These are phyloP conservation scores for Agrocybe praecox DNA, from an alignment of 768 basidiomycete species.

Conservation along the genomic window DNA sequence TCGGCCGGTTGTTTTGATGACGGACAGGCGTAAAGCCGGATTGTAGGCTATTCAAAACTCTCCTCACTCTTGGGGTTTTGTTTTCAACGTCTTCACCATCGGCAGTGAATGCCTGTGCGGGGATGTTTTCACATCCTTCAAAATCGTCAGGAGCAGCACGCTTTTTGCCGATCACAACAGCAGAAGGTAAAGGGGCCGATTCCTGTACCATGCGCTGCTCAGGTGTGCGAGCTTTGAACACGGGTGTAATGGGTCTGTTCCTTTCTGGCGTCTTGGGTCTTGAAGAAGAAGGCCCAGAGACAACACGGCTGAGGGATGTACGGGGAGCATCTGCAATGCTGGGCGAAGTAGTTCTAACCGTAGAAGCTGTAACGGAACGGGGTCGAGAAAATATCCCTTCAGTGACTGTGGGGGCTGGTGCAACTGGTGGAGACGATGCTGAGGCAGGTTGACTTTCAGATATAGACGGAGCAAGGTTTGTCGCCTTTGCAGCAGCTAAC, in stretches of 20 bases:
- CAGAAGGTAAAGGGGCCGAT: slow-evolving; percentile 29
- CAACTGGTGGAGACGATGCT: slow-evolving; percentile 2
- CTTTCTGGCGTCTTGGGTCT: slow-evolving; percentile 60
- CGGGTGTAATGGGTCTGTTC: slow-evolving; percentile 34
- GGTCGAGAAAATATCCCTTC: slow-evolving; percentile 21
- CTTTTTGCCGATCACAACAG: slow-evolving; percentile 63
- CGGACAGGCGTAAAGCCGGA: slow-evolving; percentile 77
- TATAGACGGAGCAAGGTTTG: slow-evolving; percentile 15
- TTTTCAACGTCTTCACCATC: slow-evolving; percentile 46
- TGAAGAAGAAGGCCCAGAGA: slow-evolving; percentile 45
- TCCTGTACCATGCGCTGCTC: slow-evolving; percentile 34
- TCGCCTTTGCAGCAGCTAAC: slow-evolving; percentile 53
- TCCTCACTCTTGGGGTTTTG: slow-evolving; percentile 64
- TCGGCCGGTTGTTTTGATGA: slow-evolving; percentile 43
- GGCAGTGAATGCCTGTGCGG: slow-evolving; percentile 65
- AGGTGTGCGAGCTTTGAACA: slow-evolving; percentile 58
- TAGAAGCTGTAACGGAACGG: slow-evolving; percentile 29
- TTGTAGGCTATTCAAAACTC: slow-evolving; percentile 56
- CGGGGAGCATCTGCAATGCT: slow-evolving; percentile 12
- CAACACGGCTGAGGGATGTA: slow-evolving; percentile 33
- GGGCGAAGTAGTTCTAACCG: slow-evolving; percentile 17
- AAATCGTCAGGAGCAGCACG: slow-evolving; percentile 79
- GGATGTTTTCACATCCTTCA: slow-evolving; percentile 54
- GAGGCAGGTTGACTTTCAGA: slow-evolving; percentile 13
- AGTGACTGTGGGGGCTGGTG: slow-evolving; percentile 5